Base-by-base conservation (phyloP, 345 rosid species). In the Salix dunnii region DNA sequence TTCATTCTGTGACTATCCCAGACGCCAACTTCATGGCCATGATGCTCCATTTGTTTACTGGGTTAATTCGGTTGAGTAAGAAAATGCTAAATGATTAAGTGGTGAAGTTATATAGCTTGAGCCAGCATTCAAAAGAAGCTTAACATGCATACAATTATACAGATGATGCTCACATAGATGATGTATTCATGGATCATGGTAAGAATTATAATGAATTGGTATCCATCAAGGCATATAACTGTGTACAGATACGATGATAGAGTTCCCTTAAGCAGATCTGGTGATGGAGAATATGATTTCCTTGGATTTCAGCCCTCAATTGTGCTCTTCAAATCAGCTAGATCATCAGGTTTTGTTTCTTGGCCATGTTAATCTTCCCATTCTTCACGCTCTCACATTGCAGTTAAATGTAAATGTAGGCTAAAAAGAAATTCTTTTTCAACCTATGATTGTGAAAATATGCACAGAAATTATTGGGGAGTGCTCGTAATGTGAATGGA, bases 61-160 rank as follows among this genome's bases (percentile, higher is more conserved):
- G 63, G 61, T 28, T 1, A 30, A 9, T 27, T 16, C 61, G 4
- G 16, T 51, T 30, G 63, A 72, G 60, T 36, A 4, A 18, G 38
- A 13, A 17, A 30, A 13, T 0, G 23, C 33, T 20, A 7, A 27
- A 42, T 67, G 7, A 30, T 65, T n/a, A 13, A 58, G 63, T 93
- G 98, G 98, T 95, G 70, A 95, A 69, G 69, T 71, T 33, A 33
- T 95, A 14, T 78, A 90, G 3, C 76, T 95, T 36, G 92, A 89
- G 79, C 79, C n/a, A 48, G 87, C 87, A 66, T 93, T 95, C 81
- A 95, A 89, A 77, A 91, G 99, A 87, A 91, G 89, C 79, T 28
- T 93, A 43, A 84, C 36, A 33, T 33, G 36, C 90, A 0, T 95
- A 87, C 35, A 84, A 90, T 81, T 93, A 89, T 83, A 91, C 96